Conservation (phyloP, 306 rosid species). For the Lathyrus oleraceus region DNA sequence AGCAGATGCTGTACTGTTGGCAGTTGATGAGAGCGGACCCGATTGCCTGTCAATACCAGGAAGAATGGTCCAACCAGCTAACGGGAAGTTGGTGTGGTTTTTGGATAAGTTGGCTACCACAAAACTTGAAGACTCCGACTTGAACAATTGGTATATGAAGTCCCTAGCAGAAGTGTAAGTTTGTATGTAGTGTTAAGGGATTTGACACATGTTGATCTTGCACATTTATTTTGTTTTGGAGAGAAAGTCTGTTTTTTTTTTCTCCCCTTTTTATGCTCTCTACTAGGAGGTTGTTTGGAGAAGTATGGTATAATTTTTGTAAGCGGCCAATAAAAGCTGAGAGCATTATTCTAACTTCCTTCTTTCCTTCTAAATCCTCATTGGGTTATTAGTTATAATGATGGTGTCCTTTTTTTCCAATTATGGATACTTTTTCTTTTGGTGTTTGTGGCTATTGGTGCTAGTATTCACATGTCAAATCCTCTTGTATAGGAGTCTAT, state of each 20-base stretch:
- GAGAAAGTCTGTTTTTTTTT: slow-evolving; percentile 47
- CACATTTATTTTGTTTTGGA: slow-evolving; percentile 35
- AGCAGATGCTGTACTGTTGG: slow-evolving; percentile 74
- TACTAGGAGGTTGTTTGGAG: slow-evolving; percentile 44
- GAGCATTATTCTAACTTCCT: slow-evolving; percentile 43
- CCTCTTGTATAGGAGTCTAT: no score
- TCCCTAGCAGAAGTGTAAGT: slow-evolving; percentile 45
- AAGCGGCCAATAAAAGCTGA: slow-evolving; percentile 54
- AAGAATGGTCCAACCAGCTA: slow-evolving; percentile 70
- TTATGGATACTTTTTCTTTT: slow-evolving; percentile 7
- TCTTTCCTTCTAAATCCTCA: slow-evolving; percentile 32
- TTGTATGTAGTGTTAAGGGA: slow-evolving; percentile 62
- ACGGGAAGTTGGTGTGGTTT: slow-evolving; percentile 89
- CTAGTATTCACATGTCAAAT: slow-evolving; percentile 15
- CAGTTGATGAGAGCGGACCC: slow-evolving; percentile 57
- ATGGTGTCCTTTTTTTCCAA: slow-evolving; percentile 39
- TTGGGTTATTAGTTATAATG: slow-evolving; percentile 35
- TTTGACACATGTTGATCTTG: slow-evolving; percentile 44
- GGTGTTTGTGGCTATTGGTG: slow-evolving; percentile 24
- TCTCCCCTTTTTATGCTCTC: slow-evolving; percentile 45
- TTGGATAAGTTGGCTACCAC: slow-evolving; percentile 86
- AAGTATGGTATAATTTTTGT: slow-evolving; percentile 53
- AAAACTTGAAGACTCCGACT: slow-evolving; percentile 63
- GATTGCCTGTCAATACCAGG: slow-evolving; percentile 65
- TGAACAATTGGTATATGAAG: slow-evolving; percentile 52